Percentiles rank a stretch among this genome's conserved stretches.
Evolutionary conservation across 331 rosid species (phyloP).

Genomic region (Prunus yedoensis): DNA sequence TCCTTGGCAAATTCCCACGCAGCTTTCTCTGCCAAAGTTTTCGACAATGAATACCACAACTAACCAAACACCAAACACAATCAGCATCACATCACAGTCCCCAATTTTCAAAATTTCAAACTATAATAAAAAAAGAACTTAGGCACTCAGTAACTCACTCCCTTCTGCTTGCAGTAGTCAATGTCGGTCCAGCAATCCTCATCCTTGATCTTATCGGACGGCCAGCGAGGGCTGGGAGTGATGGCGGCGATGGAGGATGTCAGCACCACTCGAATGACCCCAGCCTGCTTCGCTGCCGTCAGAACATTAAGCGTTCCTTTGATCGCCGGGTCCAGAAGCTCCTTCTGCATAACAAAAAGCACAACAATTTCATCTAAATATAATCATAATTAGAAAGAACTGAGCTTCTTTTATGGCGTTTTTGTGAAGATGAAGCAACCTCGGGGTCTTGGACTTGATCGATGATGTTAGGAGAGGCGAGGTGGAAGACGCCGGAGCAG

Average conservation of each 20-base stretch:
- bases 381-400: not conserved
- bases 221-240: constrained; percentile 68
- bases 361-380: not conserved
- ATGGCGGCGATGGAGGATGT: constrained; percentile 74
- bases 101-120: not conserved
- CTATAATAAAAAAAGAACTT: not conserved
- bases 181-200: constrained; percentile 84
- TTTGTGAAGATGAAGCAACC: constrained; percentile 31
- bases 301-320: constrained; percentile 81
- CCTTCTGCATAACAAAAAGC: constrained; percentile 45
- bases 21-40: constrained; percentile 82
- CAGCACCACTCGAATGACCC: constrained; percentile 76
- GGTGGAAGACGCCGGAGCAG: constrained; percentile 84
- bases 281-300: constrained; percentile 74
- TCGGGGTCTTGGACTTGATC: constrained; percentile 72
- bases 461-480: constrained; percentile 78
- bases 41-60: constrained; percentile 90
- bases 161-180: constrained; percentile 74
- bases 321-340: constrained; percentile 84
- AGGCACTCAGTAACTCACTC: constrained; percentile 27
- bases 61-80: constrained; percentile 23
- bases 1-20: constrained; percentile 88
- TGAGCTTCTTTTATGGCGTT: not conserved
- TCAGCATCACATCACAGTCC: not conserved
- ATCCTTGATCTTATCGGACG: constrained; percentile 42